phyloP scores from a whole-genome alignment of 306 rosid species.

The Pyrus communis region DNA sequence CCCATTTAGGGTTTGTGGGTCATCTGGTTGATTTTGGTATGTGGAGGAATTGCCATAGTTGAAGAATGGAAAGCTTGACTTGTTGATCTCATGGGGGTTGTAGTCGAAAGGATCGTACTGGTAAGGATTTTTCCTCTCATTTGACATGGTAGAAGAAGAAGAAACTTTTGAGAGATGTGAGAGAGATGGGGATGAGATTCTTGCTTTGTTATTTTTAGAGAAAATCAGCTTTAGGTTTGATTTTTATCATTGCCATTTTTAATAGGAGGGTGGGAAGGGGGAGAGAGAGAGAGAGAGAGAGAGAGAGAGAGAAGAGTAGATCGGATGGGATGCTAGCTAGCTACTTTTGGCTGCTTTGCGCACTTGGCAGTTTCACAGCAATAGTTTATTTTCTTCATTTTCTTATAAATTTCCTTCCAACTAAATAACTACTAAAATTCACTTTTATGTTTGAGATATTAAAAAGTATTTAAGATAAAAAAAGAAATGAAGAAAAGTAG shows the following conservation, averaged over 20 bases:
- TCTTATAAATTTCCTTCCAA: too few relatives aligned
- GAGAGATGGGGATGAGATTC: conserved; percentile 10
- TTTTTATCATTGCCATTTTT: neutral
- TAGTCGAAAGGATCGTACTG: conserved; percentile 48
- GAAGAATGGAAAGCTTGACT: conserved; percentile 32
- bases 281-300: conserved; percentile 5
- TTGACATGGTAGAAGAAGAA: conserved; percentile 35
- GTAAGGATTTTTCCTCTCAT: conserved; percentile 25
- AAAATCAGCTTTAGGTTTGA: conserved; percentile 18
- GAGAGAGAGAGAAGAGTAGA: neutral
- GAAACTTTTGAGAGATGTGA: neutral
- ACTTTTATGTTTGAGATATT: too few relatives aligned
- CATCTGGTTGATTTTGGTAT: neutral
- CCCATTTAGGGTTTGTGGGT: conserved; percentile 28
- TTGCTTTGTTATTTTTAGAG: conserved; percentile 17
- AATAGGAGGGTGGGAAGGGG: neutral
- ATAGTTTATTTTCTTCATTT: too few relatives aligned
- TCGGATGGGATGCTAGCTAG: neutral
- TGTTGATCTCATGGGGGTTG: conserved; percentile 41
- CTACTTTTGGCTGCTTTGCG: conserved; percentile 21
- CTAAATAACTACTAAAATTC: too few relatives aligned
- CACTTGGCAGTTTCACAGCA: neutral
- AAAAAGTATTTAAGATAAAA: too few relatives aligned
- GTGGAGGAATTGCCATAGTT: conserved; percentile 18
- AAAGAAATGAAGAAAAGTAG: too few relatives aligned